phyloP scores from a whole-genome alignment of 2,329 filamentous ascomycete species.

The Calonectria crousiana region DNA sequence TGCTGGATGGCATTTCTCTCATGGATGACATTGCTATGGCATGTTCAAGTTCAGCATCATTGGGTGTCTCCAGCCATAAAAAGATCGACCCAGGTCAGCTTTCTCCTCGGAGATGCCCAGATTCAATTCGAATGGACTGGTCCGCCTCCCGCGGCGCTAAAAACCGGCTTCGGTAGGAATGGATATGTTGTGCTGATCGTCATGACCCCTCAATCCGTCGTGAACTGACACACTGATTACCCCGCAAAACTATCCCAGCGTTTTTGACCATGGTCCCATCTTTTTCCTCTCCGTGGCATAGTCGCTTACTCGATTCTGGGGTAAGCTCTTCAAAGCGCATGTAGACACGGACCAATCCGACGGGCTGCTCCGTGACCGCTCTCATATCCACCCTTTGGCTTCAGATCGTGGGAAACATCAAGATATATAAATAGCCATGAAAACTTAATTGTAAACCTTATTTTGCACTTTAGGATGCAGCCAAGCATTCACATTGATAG shows the following conservation, averaged over 20 bases:
- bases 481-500: background rate
- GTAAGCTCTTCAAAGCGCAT: background rate
- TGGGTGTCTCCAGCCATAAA: background rate
- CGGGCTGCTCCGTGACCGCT: background rate
- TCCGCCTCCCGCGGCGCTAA: background rate
- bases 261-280: background rate
- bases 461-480: background rate
- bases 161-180: background rate
- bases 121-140: background rate
- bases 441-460: background rate
- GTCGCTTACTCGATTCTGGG: background rate
- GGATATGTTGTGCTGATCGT: background rate
- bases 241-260: background rate
- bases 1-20: background rate
- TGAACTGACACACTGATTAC: background rate
- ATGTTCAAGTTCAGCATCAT: background rate
- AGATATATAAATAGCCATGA: background rate
- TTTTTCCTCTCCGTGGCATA: background rate
- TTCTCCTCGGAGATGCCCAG: background rate
- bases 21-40: background rate
- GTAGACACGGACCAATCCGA: background rate
- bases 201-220: background rate
- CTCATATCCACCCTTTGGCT: no score
- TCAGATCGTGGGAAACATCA: background rate
- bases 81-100: background rate